Percentiles rank a stretch among this genome's conserved stretches.
phyloP scores from a whole-genome alignment of 176 grass and related monocot species.

The Typha latifolia region DNA sequence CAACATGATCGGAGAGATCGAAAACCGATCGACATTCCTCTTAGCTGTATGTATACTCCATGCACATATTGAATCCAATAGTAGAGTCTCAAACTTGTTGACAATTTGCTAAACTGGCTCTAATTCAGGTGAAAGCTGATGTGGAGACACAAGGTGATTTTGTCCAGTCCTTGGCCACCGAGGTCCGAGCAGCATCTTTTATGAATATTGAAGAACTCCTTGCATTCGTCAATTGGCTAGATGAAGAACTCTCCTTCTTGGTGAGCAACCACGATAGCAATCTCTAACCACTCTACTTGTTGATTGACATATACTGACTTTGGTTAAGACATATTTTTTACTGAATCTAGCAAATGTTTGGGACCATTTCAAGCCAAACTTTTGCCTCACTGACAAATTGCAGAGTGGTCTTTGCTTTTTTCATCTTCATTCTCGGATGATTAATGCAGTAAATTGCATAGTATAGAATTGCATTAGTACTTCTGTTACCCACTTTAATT shows the following conservation, averaged over 20 bases:
- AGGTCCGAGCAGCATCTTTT: slow-evolving; percentile 32
- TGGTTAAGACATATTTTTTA: no score
- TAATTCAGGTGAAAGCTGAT: slow-evolving; percentile 84
- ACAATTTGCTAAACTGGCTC: not conserved
- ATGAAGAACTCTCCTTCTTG: slow-evolving; percentile 95
- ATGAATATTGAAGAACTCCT: slow-evolving; percentile 55
- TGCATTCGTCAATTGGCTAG: slow-evolving; percentile 88
- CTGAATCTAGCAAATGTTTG: no score
- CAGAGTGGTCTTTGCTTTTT: no score
- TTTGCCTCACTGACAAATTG: no score
- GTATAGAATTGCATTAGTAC: no score
- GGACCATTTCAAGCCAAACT: no score
- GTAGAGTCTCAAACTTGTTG: no score
- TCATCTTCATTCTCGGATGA: no score
- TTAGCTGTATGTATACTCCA: slow-evolving; percentile 67
- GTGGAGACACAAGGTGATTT: slow-evolving; percentile 93
- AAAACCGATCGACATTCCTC: slow-evolving; percentile 84
- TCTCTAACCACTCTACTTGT: not conserved
- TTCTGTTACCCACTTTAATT: not conserved
- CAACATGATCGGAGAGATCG: slow-evolving; percentile 93
- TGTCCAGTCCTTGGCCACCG: slow-evolving; percentile 46
- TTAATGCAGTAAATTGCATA: no score
- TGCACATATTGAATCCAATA: no score
- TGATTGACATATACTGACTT: not conserved
- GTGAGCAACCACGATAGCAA: slow-evolving; percentile 20